A percentile compares a stretch with the other conserved stretches of the same genome.
Conservation (phyloP, 352 stramenopile species). For the Globisporangium apiculatum region DNA sequence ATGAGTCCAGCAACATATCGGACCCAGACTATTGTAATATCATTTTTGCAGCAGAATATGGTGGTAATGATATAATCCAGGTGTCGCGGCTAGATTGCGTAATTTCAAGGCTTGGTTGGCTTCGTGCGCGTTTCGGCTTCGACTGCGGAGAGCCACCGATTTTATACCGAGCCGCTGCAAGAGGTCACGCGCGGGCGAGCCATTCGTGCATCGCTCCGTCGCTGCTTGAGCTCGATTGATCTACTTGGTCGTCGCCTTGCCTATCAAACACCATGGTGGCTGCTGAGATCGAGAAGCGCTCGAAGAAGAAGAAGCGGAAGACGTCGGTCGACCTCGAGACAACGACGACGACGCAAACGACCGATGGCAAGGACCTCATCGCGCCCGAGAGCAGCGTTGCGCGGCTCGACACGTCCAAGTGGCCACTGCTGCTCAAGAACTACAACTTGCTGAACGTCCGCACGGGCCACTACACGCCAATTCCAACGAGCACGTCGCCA, state of each 20-base stretch:
- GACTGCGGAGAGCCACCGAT: constrained; percentile 13
- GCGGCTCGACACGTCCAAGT: constrained; percentile 96
- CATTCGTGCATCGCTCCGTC: constrained; percentile 8
- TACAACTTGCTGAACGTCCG: constrained; percentile 98
- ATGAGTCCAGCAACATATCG: too few relatives aligned
- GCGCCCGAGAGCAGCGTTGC: constrained; percentile 73
- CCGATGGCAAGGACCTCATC: constrained; percentile 63
- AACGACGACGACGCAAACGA: neutral
- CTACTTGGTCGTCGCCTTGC: neutral
- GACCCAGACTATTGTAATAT: too few relatives aligned
- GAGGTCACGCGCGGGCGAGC: neutral
- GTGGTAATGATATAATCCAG: too few relatives aligned
- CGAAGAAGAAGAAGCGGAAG: constrained; percentile 90
- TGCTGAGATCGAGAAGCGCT: constrained; percentile 75
- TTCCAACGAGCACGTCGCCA: constrained; percentile 94
- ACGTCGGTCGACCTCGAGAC: constrained; percentile 26
- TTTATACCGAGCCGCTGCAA: neutral
- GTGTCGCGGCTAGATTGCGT: too few relatives aligned
- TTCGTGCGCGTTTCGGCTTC: neutral
- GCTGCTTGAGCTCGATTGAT: neutral
- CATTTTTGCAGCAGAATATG: too few relatives aligned
- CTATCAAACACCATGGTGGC: constrained; percentile 34
- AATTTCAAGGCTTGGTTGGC: too few relatives aligned
- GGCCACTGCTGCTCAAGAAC: constrained; percentile 99
- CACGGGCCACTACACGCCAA: constrained; percentile 99